Evolutionary conservation across 768 basidiomycete genomes (phyloP).

Genomic region (Leccinum variicolor): DNA sequence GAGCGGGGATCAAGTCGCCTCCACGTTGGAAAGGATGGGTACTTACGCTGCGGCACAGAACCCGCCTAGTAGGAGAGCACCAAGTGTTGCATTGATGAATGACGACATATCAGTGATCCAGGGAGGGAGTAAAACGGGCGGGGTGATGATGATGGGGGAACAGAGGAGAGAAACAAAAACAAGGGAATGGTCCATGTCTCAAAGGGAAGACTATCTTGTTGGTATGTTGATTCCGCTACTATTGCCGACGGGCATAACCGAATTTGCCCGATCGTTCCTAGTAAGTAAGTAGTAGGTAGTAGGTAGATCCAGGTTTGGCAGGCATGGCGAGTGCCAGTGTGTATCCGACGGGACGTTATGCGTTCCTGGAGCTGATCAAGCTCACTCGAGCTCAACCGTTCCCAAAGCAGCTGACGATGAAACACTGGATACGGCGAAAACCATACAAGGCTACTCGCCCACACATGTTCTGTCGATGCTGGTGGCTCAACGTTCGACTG

Average conservation of each 20-base stretch:
- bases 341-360: no score
- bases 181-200: neutral
- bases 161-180: neutral
- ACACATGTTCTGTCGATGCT: no score
- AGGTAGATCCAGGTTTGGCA: neutral
- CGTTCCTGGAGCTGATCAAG: neutral
- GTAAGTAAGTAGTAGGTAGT: no score
- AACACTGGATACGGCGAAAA: neutral
- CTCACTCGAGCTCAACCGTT: neutral
- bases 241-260: neutral
- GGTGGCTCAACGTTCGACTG: neutral
- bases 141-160: neutral
- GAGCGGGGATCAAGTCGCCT: neutral
- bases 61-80: slow-evolving; percentile 30
- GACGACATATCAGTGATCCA: slow-evolving; percentile 5
- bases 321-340: no score
- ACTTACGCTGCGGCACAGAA: slow-evolving; percentile 29
- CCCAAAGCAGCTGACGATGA: neutral
- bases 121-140: neutral
- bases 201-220: neutral
- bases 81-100: slow-evolving; percentile 19
- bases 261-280: neutral
- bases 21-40: neutral
- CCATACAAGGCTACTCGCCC: neutral
- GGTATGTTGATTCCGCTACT: neutral